Percentiles rank a stretch among this genome's conserved stretches.
phyloP scores from a whole-genome alignment of 2,329 filamentous ascomycete genomes.

The Colletotrichum euphorbiae region DNA sequence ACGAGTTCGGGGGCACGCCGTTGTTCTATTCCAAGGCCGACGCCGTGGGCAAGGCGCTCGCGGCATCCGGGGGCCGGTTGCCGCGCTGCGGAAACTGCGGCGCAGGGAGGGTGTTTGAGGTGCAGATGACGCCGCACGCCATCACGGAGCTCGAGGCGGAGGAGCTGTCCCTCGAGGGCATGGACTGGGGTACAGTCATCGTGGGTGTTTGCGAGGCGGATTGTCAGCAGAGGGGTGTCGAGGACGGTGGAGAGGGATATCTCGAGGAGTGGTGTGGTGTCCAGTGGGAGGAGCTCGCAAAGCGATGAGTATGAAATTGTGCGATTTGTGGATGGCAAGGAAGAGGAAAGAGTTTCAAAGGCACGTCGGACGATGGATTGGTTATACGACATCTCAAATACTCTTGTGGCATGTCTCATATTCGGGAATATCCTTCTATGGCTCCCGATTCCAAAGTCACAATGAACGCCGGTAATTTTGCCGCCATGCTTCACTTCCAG shows the following conservation, averaged over 20 bases:
- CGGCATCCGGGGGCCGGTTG: conserved; percentile 57
- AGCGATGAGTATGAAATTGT: conserved; percentile 46
- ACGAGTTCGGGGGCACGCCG: conserved; percentile 79
- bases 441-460: conserved; percentile 41
- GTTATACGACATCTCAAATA: conserved; percentile 29
- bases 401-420: conserved; percentile 39
- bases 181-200: conserved; percentile 98
- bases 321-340: conserved; percentile 44
- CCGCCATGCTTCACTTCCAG: conserved; percentile 40
- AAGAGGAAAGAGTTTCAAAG: conserved; percentile 9
- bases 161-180: conserved; percentile 79
- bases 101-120: conserved; percentile 82
- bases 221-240: conserved; percentile 72
- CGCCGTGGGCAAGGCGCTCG: conserved; percentile 74
- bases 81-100: conserved; percentile 84
- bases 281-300: conserved; percentile 88
- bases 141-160: conserved; percentile 90
- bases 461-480: conserved; percentile 42
- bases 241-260: conserved; percentile 77
- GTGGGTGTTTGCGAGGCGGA: conserved; percentile 86
- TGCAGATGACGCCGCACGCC: conserved; percentile 91
- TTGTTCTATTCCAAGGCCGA: conserved; percentile 87
- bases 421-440: conserved; percentile 41
- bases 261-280: conserved; percentile 97
- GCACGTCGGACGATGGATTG: conserved; percentile 5